A percentile compares a stretch with the other conserved stretches of the same genome.
phyloP scores from a whole-genome alignment of 352 stramenopile genomes.

The Globisporangium megalacanthum region DNA sequence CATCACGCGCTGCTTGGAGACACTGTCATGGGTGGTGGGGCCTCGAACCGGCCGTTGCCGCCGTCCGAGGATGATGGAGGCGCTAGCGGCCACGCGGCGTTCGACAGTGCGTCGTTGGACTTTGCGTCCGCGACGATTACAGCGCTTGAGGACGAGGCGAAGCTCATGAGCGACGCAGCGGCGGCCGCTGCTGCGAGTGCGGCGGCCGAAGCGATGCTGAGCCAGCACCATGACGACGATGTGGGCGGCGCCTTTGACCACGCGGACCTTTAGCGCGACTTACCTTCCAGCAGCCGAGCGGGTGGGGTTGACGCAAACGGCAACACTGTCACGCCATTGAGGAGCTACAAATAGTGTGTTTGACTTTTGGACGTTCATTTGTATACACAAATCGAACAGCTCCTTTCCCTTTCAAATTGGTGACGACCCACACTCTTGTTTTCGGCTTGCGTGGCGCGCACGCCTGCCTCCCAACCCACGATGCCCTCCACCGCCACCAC shows the following conservation, averaged over 20 bases:
- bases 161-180: slow-evolving; percentile 12
- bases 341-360: background rate
- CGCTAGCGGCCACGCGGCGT: background rate
- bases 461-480: too few species aligned
- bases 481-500: slow-evolving; percentile 13
- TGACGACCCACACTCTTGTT: background rate
- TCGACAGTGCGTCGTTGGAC: slow-evolving; percentile 13
- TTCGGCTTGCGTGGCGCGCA: background rate
- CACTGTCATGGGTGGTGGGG: too few species aligned
- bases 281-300: background rate
- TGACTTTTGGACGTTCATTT: background rate
- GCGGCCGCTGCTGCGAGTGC: too few species aligned
- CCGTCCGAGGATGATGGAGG: background rate
- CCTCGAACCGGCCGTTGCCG: too few species aligned
- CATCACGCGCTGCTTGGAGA: too few species aligned
- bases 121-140: slow-evolving; percentile 12
- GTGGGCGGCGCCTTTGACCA: slow-evolving; percentile 3
- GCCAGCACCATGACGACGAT: slow-evolving; percentile 1
- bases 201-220: background rate
- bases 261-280: background rate
- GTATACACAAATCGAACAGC: background rate
- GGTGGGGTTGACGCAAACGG: too few species aligned
- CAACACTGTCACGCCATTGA: too few species aligned
- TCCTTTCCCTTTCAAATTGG: background rate
- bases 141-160: slow-evolving; percentile 12